Conservation (phyloP, 2,329 filamentous ascomycete genomes). For the Cadophora sp. region DNA sequence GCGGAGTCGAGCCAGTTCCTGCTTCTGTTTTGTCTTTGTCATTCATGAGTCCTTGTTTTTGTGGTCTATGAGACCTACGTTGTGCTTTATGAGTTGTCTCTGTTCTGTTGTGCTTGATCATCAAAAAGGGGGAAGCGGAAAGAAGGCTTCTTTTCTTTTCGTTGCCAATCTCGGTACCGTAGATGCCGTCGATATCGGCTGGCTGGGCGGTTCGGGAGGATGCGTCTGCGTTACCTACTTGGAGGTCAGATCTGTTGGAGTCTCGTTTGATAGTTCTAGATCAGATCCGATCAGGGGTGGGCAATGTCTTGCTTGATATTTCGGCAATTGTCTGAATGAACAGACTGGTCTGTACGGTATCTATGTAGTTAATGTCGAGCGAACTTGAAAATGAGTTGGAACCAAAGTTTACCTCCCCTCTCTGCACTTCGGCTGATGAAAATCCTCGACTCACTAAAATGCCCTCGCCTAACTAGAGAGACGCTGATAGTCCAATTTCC, state of each 20-base stretch:
- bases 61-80: not conserved
- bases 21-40: slow-evolving; percentile 2
- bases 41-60: not conserved
- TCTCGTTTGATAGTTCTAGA: not conserved
- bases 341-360: not conserved
- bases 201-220: not conserved
- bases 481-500: too few species aligned
- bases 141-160: not conserved
- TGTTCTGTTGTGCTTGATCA: not conserved
- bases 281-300: not conserved
- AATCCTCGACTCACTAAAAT: too few species aligned
- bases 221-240: too few species aligned
- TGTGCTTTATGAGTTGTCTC: slow-evolving; percentile 7
- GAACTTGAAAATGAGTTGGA: too few species aligned
- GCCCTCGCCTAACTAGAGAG: too few species aligned
- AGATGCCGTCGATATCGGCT: not conserved
- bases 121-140: not conserved
- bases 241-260: not conserved
- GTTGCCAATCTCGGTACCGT: not conserved
- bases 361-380: not conserved
- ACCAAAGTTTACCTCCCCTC: too few species aligned
- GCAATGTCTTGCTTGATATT: not conserved
- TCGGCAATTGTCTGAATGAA: not conserved
- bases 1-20: not conserved
- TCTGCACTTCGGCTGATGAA: too few species aligned